These are phyloP conservation scores for Schwanniomyces etchellsii DNA, from an alignment of 1,139 yeast species.

Conservation along the genomic window DNA sequence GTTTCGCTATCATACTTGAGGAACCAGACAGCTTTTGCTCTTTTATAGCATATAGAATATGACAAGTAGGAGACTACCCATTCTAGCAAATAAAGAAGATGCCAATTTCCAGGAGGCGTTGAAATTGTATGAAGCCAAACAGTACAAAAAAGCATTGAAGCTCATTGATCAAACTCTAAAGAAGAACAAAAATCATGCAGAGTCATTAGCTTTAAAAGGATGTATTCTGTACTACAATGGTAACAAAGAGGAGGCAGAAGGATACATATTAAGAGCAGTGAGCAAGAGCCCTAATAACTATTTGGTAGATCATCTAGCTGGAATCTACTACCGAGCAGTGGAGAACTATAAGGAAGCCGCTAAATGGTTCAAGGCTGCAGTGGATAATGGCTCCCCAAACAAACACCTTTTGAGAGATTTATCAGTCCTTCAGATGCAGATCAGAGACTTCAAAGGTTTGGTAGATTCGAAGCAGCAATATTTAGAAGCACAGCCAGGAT, in stretches of 20 bases:
- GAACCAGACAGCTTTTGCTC: too few relatives aligned
- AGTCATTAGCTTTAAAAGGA: conserved; percentile 82
- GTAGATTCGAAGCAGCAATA: conserved; percentile 60
- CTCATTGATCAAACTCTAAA: conserved; percentile 71
- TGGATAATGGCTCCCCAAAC: conserved; percentile 75
- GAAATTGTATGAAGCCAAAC: conserved; percentile 75
- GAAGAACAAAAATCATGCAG: conserved; percentile 72
- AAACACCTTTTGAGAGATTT: conserved; percentile 78
- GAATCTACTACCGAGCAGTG: conserved; percentile 70
- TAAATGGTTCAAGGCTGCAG: conserved; percentile 72
- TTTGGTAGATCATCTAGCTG: conserved; percentile 79
- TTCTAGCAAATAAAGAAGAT: conserved; percentile 52
- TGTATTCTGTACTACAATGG: conserved; percentile 49
- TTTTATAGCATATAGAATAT: too few relatives aligned
- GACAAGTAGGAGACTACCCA: conserved; percentile 26
- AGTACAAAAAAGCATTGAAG: conserved; percentile 82
- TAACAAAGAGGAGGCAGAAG: conserved; percentile 59
- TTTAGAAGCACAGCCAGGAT: conserved; percentile 75
- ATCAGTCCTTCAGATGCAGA: conserved; percentile 73
- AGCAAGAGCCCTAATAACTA: conserved; percentile 54
- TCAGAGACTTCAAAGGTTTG: conserved; percentile 64
- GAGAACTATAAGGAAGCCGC: conserved; percentile 74
- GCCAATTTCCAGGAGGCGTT: conserved; percentile 75
- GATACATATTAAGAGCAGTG: conserved; percentile 56
- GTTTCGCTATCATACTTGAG: too few relatives aligned